Percentiles rank a stretch among this genome's conserved stretches.
These are phyloP conservation scores for Wallacemonas collosoma DNA, from an alignment of 208 protist species.

Conservation along the genomic window DNA sequence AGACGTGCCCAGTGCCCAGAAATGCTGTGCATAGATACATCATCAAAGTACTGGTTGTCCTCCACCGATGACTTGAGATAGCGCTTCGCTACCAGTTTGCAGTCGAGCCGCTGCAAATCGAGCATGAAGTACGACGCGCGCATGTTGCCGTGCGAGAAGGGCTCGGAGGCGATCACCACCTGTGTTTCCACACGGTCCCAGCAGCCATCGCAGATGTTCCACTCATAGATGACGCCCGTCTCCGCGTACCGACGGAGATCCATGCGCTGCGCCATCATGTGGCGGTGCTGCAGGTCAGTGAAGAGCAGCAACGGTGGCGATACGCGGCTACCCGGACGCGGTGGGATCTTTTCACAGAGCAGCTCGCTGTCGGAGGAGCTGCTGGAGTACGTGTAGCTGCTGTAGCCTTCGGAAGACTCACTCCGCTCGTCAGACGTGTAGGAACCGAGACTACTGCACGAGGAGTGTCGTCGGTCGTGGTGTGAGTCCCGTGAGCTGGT, in stretches of 20 bases:
- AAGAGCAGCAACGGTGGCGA: slow-evolving; percentile 49
- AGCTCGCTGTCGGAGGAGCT: slow-evolving; percentile 17
- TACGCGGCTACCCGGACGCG: slow-evolving; percentile 49
- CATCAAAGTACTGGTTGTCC: slow-evolving; percentile 83
- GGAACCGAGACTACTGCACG: slow-evolving; percentile 31
- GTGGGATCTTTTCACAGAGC: slow-evolving; percentile 38
- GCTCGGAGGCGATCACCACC: slow-evolving; percentile 60
- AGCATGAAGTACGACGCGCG: slow-evolving; percentile 84
- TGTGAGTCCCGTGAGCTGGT: slow-evolving; percentile 2
- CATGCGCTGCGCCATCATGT: slow-evolving; percentile 27
- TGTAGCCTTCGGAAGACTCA: slow-evolving; percentile 26
- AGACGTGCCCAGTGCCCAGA: slow-evolving; percentile 72
- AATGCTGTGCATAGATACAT: slow-evolving; percentile 86
- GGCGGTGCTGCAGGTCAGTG: slow-evolving; percentile 52
- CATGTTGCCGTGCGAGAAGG: slow-evolving; percentile 83
- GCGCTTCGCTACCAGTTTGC: slow-evolving; percentile 72
- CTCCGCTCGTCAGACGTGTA: slow-evolving; percentile 24
- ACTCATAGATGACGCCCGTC: slow-evolving; percentile 71
- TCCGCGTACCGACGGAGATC: slow-evolving; percentile 52
- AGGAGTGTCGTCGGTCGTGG: slow-evolving; percentile 18
- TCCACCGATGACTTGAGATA: slow-evolving; percentile 60
- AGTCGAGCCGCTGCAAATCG: slow-evolving; percentile 70
- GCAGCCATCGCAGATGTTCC: slow-evolving; percentile 55
- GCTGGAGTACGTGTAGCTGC: slow-evolving; percentile 20
- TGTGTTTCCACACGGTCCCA: slow-evolving; percentile 65